A percentile compares a stretch with the other conserved stretches of the same genome.
Conservation (phyloP, 805 yeast species). For the Candida wancherniae region DNA sequence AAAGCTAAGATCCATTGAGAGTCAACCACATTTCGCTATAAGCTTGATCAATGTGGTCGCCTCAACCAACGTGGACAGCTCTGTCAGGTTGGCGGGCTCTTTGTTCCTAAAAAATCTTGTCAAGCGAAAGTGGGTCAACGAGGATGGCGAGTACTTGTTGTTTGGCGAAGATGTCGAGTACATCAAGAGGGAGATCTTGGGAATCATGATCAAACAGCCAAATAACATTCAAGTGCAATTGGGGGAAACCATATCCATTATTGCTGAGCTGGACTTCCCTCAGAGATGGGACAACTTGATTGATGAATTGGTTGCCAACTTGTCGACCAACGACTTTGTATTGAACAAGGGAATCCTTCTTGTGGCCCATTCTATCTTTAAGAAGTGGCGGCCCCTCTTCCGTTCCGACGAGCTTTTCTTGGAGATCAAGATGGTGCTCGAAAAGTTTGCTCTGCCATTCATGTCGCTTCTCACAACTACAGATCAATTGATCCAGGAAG, state of each 20-base stretch:
- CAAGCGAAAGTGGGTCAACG: slow-evolving; percentile 84
- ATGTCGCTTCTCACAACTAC: slow-evolving; percentile 61
- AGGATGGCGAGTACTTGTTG: slow-evolving; percentile 73
- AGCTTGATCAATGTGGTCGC: slow-evolving; percentile 76
- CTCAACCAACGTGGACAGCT: slow-evolving; percentile 43
- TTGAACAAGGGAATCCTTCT: slow-evolving; percentile 79
- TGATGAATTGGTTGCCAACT: slow-evolving; percentile 64
- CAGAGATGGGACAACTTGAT: slow-evolving; percentile 77
- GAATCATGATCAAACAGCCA: slow-evolving; percentile 82
- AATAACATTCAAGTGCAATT: slow-evolving; percentile 81
- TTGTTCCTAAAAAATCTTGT: slow-evolving; percentile 85
- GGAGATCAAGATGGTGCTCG: slow-evolving; percentile 84
- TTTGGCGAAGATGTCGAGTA: slow-evolving; percentile 56
- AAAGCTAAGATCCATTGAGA: slow-evolving; percentile 58
- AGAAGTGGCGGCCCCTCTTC: slow-evolving; percentile 93
- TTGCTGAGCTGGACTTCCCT: slow-evolving; percentile 96
- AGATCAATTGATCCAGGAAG: slow-evolving; percentile 55
- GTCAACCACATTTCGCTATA: slow-evolving; percentile 68
- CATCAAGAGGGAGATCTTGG: slow-evolving; percentile 72
- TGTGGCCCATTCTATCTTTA: slow-evolving; percentile 94
- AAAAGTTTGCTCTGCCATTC: slow-evolving; percentile 78
- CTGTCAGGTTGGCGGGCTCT: slow-evolving; percentile 81
- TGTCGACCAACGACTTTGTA: slow-evolving; percentile 61
- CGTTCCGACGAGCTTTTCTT: slow-evolving; percentile 83
- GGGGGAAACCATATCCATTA: slow-evolving; percentile 87